Evolutionary conservation across 2,329 filamentous ascomycete species (phyloP).

Genomic region (Allantophomopsis lycopodina): DNA sequence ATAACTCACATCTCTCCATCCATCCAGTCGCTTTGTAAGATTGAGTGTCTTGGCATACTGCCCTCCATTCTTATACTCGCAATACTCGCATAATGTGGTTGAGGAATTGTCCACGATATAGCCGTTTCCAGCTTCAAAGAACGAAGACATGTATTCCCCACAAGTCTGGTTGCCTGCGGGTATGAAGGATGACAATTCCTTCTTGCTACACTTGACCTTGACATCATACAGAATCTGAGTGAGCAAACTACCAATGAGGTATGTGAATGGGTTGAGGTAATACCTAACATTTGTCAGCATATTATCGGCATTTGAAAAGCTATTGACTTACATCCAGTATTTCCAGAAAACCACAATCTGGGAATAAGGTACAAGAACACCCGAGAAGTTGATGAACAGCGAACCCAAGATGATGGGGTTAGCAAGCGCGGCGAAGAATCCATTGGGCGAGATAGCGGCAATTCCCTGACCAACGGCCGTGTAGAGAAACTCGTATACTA

Average conservation of each 20-base stretch:
- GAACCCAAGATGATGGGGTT: conserved; percentile 38
- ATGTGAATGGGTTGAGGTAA: conserved; percentile 27
- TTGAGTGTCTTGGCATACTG: neutral
- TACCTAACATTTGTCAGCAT: conserved; percentile 10
- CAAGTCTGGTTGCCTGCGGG: conserved; percentile 38
- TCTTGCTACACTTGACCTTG: conserved; percentile 19
- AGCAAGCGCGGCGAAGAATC: conserved; percentile 38
- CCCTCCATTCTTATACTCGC: neutral
- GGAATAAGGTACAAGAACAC: conserved; percentile 23
- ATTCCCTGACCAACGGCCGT: conserved; percentile 43
- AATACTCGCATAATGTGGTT: neutral
- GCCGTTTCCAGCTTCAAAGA: conserved; percentile 28
- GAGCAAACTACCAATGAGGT: conserved; percentile 24
- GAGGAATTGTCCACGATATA: conserved; percentile 21
- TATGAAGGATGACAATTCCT: conserved; percentile 13
- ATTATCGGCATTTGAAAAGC: neutral
- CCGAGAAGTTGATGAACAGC: conserved; percentile 23
- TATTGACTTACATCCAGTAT: conserved; percentile 15
- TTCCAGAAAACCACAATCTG: conserved; percentile 24
- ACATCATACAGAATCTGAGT: conserved; percentile 23
- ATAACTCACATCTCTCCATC: conserved; percentile 9
- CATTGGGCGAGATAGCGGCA: conserved; percentile 42
- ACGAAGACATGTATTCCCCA: conserved; percentile 35
- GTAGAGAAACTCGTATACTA: conserved; percentile 37
- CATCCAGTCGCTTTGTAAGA: neutral